These are phyloP conservation scores for Fusarium equiseti DNA, from an alignment of 2,329 filamentous ascomycete species.

Conservation along the genomic window DNA sequence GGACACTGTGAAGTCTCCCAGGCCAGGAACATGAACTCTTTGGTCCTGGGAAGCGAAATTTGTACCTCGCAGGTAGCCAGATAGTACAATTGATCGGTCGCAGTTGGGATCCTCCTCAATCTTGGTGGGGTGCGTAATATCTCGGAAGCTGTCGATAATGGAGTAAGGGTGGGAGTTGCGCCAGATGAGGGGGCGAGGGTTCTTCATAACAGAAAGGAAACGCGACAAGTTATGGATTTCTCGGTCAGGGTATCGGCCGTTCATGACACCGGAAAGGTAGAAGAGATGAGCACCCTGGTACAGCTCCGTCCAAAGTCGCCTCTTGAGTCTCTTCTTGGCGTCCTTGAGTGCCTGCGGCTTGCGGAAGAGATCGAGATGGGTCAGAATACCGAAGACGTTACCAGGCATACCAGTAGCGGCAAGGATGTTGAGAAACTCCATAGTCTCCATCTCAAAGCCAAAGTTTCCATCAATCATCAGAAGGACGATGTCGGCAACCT, in stretches of 20 bases:
- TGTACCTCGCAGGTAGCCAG: slow-evolving; percentile 93
- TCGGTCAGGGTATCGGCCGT: slow-evolving; percentile 94
- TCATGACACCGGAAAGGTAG: slow-evolving; percentile 95
- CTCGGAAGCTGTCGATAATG: slow-evolving; percentile 92
- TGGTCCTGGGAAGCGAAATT: slow-evolving; percentile 91
- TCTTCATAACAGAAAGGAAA: slow-evolving; percentile 99
- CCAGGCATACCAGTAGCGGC: slow-evolving; percentile 97
- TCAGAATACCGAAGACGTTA: slow-evolving; percentile 97
- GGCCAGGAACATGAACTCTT: slow-evolving; percentile 89
- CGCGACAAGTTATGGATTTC: slow-evolving; percentile 96
- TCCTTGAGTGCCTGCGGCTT: slow-evolving; percentile 93
- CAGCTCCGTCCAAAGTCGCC: slow-evolving; percentile 94
- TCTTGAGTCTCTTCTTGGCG: slow-evolving; percentile 96
- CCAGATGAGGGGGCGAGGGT: slow-evolving; percentile 95
- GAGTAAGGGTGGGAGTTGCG: slow-evolving; percentile 96
- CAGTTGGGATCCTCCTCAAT: slow-evolving; percentile 91
- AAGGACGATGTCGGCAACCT: slow-evolving; percentile 96
- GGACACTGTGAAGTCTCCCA: slow-evolving; percentile 88
- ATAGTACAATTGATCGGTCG: slow-evolving; percentile 89
- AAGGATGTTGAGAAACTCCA: slow-evolving; percentile 97
- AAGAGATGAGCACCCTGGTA: slow-evolving; percentile 98
- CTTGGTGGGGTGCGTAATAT: slow-evolving; percentile 92
- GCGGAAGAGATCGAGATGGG: slow-evolving; percentile 93
- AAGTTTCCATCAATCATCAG: slow-evolving; percentile 99
- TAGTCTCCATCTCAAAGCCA: slow-evolving; percentile 99